phyloP scores from a whole-genome alignment of 2,329 filamentous ascomycete species.

The Sphaerostilbella broomeana region DNA sequence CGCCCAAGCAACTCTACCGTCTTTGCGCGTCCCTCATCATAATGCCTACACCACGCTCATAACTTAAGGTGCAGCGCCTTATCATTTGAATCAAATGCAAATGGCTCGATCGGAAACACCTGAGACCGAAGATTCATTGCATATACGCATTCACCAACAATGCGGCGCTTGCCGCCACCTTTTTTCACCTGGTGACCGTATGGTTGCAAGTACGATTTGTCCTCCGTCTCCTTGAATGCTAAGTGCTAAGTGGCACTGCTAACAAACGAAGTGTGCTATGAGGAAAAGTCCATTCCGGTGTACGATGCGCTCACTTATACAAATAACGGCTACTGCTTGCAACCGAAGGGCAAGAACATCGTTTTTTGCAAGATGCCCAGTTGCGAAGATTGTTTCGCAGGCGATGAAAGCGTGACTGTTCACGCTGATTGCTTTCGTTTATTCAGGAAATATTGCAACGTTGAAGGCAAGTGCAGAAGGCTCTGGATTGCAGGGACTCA shows the following conservation, averaged over 20 bases:
- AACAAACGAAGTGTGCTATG: too few relatives aligned
- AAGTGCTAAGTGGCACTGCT: too few relatives aligned
- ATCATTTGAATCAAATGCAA: too few relatives aligned
- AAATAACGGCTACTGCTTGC: neutral
- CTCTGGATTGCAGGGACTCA: conserved; percentile 4
- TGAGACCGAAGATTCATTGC: too few relatives aligned
- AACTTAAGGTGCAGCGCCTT: too few relatives aligned
- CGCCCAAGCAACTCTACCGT: too few relatives aligned
- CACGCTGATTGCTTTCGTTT: conserved; percentile 4
- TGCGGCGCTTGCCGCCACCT: conserved; percentile 7
- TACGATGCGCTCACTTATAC: neutral
- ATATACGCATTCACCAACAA: neutral
- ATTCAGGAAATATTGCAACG: conserved; percentile 1
- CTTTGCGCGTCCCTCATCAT: too few relatives aligned
- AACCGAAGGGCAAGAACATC: neutral
- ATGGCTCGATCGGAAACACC: too few relatives aligned
- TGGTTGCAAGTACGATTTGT: conserved; percentile 4
- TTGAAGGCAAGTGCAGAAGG: neutral
- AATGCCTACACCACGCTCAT: too few relatives aligned
- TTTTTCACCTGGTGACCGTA: neutral
- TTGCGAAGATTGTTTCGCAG: conserved; percentile 6
- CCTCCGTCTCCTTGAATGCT: too few relatives aligned
- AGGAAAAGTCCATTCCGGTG: neutral
- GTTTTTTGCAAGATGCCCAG: neutral
- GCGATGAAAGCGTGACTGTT: conserved; percentile 1